These are phyloP conservation scores for Voacanga thouarsii DNA, from an alignment of 257 asterid genomes.

Conservation along the genomic window DNA sequence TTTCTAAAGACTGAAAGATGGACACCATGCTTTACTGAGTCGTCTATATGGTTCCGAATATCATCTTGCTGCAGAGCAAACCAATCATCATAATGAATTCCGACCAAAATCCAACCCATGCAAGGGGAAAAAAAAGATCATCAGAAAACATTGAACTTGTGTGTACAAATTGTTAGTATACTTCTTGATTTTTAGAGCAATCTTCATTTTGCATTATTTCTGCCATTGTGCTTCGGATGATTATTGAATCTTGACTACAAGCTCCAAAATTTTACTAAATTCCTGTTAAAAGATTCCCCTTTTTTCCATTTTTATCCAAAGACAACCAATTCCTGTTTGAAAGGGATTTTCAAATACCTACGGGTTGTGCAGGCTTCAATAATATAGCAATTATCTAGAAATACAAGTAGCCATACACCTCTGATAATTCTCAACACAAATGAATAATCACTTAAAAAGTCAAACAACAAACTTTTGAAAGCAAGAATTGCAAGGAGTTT, in stretches of 20 bases:
- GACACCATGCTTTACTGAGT: constrained; percentile 70
- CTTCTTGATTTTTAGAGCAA: not conserved
- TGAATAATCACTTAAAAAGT: not conserved
- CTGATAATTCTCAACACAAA: not conserved
- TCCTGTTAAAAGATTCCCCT: not conserved
- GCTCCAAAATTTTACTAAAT: not conserved
- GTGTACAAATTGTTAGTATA: not conserved
- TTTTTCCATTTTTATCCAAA: not conserved
- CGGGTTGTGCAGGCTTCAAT: not conserved
- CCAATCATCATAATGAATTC: constrained; percentile 20
- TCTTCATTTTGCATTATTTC: not conserved
- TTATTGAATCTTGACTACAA: not conserved
- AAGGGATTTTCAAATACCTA: not conserved
- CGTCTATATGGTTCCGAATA: constrained; percentile 73
- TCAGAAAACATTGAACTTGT: not conserved
- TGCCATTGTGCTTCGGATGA: not conserved
- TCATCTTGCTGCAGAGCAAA: constrained; percentile 93
- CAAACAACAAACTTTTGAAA: not conserved
- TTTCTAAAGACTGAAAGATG: constrained; percentile 73
- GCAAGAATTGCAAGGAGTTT: not conserved
- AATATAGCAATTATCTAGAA: not conserved
- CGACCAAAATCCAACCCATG: not conserved
- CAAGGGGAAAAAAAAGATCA: not conserved
- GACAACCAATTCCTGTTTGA: not conserved
- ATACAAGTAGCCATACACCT: not conserved